A percentile compares a stretch with the other conserved stretches of the same genome.
These are phyloP conservation scores for Cicer yamashitae DNA, from an alignment of 306 rosid genomes.

Conservation along the genomic window DNA sequence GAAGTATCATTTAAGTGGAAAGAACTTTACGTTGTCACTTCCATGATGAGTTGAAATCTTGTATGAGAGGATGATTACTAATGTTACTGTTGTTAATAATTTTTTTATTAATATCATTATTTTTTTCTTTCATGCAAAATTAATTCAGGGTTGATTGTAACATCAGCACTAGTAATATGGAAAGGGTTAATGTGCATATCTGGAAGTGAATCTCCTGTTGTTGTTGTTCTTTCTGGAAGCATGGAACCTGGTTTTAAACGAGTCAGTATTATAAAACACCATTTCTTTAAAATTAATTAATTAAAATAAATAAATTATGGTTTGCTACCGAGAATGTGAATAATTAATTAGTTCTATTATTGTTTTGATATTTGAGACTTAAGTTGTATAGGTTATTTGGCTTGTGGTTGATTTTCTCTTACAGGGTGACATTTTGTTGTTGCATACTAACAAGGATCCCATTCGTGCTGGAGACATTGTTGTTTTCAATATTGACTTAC, in stretches of 20 bases:
- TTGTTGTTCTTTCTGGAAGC: slow-evolving; percentile 94
- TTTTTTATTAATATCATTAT: too few species aligned
- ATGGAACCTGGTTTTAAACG: slow-evolving; percentile 96
- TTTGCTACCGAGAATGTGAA: not conserved
- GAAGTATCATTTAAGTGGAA: too few species aligned
- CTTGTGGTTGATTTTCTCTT: slow-evolving; percentile 20
- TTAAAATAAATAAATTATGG: too few species aligned
- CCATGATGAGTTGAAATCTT: too few species aligned
- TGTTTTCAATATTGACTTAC: slow-evolving; percentile 72
- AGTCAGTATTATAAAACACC: slow-evolving; percentile 43
- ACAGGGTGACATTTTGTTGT: slow-evolving; percentile 79
- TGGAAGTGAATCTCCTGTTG: slow-evolving; percentile 88
- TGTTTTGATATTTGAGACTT: not conserved
- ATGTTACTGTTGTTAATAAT: too few species aligned
- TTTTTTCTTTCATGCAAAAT: too few species aligned
- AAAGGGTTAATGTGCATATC: slow-evolving; percentile 81
- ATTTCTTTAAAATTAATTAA: too few species aligned
- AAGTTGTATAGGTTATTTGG: not conserved
- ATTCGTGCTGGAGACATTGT: slow-evolving; percentile 77
- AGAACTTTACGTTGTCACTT: too few species aligned
- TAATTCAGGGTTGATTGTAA: slow-evolving; percentile 74
- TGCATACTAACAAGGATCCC: slow-evolving; percentile 67
- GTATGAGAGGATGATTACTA: too few species aligned
- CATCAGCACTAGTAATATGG: slow-evolving; percentile 87
- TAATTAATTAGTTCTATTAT: not conserved